Evolutionary conservation across 257 asterid species (phyloP).

Genomic region (Rauvolfia tetraphylla): DNA sequence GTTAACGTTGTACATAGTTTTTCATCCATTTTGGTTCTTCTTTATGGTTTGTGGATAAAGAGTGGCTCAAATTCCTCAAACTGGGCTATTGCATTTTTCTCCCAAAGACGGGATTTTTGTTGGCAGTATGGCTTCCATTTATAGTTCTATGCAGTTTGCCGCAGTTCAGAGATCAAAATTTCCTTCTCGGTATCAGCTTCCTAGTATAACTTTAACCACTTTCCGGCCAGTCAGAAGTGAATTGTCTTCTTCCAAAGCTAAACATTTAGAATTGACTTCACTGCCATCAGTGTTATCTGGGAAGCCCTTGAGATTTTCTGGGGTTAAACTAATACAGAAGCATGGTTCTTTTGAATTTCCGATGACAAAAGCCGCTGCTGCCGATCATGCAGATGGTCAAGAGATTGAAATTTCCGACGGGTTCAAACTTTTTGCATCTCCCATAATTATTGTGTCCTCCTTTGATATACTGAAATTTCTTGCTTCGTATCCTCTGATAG

Average conservation of each 20-base stretch:
- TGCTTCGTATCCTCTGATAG: not conserved
- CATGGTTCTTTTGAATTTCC: conserved; percentile 21
- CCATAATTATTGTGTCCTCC: not conserved
- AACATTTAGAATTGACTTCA: conserved; percentile 22
- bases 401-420: conserved; percentile 38
- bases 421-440: conserved; percentile 15
- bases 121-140: conserved; percentile 40
- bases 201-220: conserved; percentile 2
- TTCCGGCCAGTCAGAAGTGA: conserved; percentile 6
- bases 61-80: not conserved
- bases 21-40: not conserved
- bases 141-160: conserved; percentile 18
- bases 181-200: conserved; percentile 18
- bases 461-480: not conserved
- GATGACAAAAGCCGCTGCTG: conserved; percentile 45
- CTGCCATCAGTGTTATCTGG: conserved; percentile 23
- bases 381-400: conserved; percentile 42
- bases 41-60: not conserved
- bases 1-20: not conserved
- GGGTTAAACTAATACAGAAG: conserved; percentile 23
- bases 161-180: conserved; percentile 32
- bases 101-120: not conserved
- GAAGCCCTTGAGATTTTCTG: conserved; percentile 20
- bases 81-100: not conserved
- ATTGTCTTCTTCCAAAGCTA: conserved; percentile 17